phyloP scores from a whole-genome alignment of 768 basidiomycete species.

The Boletus rubropictus region DNA sequence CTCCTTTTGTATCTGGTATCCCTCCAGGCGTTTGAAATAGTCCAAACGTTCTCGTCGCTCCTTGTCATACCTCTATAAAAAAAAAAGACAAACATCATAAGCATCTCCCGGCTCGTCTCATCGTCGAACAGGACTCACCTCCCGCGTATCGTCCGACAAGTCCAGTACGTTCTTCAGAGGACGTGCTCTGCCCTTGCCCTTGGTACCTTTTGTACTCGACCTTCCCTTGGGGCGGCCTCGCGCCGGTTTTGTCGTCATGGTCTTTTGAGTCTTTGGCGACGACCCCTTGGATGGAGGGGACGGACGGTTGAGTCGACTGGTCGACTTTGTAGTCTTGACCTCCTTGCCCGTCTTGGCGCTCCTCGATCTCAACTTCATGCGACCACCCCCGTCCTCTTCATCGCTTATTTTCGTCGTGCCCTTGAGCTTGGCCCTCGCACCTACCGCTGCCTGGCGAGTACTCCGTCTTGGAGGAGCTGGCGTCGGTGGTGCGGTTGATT shows the following conservation, averaged over 20 bases:
- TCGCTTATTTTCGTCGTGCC: conserved; percentile 3
- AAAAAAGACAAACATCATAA: not conserved
- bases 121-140: conserved; percentile 13
- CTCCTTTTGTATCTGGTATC: conserved; percentile 50
- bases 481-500: conserved; percentile 13
- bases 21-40: conserved; percentile 49
- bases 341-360: conserved; percentile 4
- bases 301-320: conserved; percentile 9
- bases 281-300: conserved; percentile 9
- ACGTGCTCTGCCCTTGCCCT: conserved; percentile 25
- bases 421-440: conserved; percentile 9
- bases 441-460: conserved; percentile 22
- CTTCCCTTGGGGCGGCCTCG: conserved; percentile 22
- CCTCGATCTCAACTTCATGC: conserved; percentile 20
- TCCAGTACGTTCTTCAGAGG: conserved; percentile 23
- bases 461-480: conserved; percentile 24
- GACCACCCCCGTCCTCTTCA: conserved; percentile 3
- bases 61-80: conserved; percentile 34
- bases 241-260: conserved; percentile 3
- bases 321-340: conserved; percentile 3
- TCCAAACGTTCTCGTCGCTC: conserved; percentile 48
- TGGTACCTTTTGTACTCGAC: conserved; percentile 10
- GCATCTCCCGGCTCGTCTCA: not conserved
- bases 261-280: conserved; percentile 7
- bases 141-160: conserved; percentile 29